phyloP scores from a whole-genome alignment of 148 eudicot species.

The Silene uniflora region DNA sequence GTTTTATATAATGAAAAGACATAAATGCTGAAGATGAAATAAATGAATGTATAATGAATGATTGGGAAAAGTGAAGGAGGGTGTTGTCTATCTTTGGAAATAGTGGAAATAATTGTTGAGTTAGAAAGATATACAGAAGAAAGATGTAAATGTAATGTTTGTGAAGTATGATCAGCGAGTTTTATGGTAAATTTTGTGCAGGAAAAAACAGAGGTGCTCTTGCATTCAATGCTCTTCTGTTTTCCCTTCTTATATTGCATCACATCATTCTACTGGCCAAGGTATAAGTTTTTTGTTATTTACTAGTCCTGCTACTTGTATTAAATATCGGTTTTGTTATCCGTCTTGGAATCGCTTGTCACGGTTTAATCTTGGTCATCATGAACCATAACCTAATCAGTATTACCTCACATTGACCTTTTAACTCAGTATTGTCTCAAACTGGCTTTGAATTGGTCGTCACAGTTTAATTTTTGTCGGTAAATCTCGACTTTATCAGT shows the following conservation, averaged over 20 bases:
- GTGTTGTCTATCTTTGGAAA: constrained; percentile 23
- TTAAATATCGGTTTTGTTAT: not conserved
- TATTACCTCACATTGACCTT: not conserved
- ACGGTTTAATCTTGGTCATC: not conserved
- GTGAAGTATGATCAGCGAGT: constrained; percentile 3
- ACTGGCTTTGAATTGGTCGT: too few species aligned
- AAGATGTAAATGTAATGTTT: not conserved
- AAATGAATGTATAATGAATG: constrained; percentile 23
- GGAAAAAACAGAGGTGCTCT: constrained; percentile 16
- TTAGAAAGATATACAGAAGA: not conserved
- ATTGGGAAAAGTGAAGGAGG: constrained; percentile 20
- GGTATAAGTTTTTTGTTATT: not conserved
- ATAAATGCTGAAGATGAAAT: constrained; percentile 20
- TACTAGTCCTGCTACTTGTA: not conserved
- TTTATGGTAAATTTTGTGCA: constrained; percentile 12
- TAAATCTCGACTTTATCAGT: too few species aligned
- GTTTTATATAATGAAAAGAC: not conserved
- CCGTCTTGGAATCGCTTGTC: not conserved
- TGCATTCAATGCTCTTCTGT: constrained; percentile 24
- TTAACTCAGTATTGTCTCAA: too few species aligned
- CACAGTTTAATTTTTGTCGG: too few species aligned
- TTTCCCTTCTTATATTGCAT: constrained; percentile 1
- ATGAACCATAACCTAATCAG: not conserved
- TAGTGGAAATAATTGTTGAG: constrained; percentile 20
- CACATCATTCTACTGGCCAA: constrained; percentile 23